Base-by-base conservation (phyloP, 805 yeast species). In the Kazachstania martiniae region DNA sequence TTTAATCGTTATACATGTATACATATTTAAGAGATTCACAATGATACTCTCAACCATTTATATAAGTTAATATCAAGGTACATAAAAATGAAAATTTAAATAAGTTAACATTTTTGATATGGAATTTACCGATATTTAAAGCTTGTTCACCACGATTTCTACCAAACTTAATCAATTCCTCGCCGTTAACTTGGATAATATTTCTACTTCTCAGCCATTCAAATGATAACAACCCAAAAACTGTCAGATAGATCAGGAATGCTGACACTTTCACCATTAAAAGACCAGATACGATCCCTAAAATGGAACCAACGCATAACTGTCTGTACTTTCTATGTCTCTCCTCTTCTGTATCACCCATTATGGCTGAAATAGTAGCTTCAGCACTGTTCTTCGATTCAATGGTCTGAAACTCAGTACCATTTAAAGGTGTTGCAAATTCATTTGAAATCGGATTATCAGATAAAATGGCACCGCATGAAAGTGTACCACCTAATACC, bases 141-240 rank as follows among this genome's bases (percentile, higher is more conserved):
- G 46, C 12, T 33, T 27, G 29, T 35, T 31, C 27, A 37, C 37
- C 10, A 41, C 36, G 33, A 34, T 32, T 26, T 27, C 32, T 12
- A 3, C 36, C 32, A 16, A 33, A 16, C n/a, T 28, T 22, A 7
- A 36, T 3, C 22, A 39, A 12, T 15, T 33, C 33, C 12, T 44
- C 38, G 18, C 43, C 35, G 24, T 37, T 38, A 18, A 47, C 44
- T 27, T 42, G 41, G 7, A 51, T 34, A 7, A 48, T 29, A 14
- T 45, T 46, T 29, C 57, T 31, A 29, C 44, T 47, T 18, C 42
- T 43, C 22, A 50, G 33, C 46, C 48, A 52, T 36, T 51, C 52
- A 25, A 51, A 22, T 12, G 42, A 35, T 7, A 52, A 29, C 7
- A 47, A 28, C 1, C 49, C 47, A 10, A 41, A 29, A 5, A 45